Evolutionary conservation across 306 rosid genomes (phyloP).

Genomic region (Acmispon strigosus): DNA sequence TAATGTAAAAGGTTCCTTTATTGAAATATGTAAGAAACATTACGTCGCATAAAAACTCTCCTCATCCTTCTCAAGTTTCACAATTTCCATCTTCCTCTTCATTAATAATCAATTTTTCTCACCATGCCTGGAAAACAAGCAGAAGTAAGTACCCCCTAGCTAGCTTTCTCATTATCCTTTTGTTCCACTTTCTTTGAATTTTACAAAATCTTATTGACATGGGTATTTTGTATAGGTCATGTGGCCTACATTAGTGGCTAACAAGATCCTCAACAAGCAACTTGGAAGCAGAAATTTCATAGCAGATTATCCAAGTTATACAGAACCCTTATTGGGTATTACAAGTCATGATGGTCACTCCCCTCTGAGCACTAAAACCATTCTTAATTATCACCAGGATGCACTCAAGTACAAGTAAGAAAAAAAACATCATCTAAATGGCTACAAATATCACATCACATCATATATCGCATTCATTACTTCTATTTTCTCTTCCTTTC

Average conservation of each 20-base stretch:
- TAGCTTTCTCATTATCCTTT: not conserved
- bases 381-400: slow-evolving; percentile 27
- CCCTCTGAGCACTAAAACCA: not conserved
- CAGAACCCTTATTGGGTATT: slow-evolving; percentile 27
- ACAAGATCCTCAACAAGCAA: slow-evolving; percentile 57
- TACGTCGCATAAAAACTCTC: slow-evolving; percentile 14
- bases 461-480: no score
- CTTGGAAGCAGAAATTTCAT: slow-evolving; percentile 63
- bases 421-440: not conserved
- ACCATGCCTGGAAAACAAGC: slow-evolving; percentile 32
- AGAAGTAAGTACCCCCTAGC: slow-evolving; percentile 43
- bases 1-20: not conserved
- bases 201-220: not conserved
- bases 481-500: no score
- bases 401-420: slow-evolving; percentile 41
- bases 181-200: not conserved
- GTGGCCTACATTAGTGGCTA: slow-evolving; percentile 82
- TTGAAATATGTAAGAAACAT: not conserved
- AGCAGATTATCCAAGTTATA: slow-evolving; percentile 50
- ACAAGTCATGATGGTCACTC: slow-evolving; percentile 17
- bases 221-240: slow-evolving; percentile 32
- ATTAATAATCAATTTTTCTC: not conserved
- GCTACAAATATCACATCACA: no score
- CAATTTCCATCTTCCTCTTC: slow-evolving; percentile 14
- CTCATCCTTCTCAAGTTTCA: slow-evolving; percentile 23